These are phyloP conservation scores for Scenedesmus sp. DNA, from an alignment of 163 green algal species.

Conservation along the genomic window DNA sequence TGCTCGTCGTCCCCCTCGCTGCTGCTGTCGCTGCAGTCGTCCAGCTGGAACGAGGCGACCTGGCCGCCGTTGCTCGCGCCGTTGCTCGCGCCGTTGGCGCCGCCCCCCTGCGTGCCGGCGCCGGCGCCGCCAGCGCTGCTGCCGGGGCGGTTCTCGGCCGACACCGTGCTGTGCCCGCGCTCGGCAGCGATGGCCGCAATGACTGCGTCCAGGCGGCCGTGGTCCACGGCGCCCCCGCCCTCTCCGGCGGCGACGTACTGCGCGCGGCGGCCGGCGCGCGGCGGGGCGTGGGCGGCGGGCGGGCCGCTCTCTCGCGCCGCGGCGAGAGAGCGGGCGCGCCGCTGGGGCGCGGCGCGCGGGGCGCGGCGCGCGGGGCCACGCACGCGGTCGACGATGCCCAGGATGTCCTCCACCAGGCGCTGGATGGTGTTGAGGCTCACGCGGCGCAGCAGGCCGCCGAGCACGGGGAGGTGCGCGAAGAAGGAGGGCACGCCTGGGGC, in stretches of 20 bases:
- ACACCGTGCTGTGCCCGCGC: conserved; percentile 23
- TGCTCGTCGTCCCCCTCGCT: background rate
- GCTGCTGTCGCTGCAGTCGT: background rate
- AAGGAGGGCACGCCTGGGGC: conserved; percentile 52
- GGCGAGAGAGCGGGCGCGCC: background rate
- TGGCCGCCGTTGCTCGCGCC: background rate
- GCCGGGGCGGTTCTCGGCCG: background rate
- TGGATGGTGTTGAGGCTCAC: conserved; percentile 54
- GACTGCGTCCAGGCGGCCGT: background rate
- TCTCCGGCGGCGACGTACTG: background rate
- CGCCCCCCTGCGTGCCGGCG: background rate
- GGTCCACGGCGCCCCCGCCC: background rate
- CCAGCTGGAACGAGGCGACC: conserved; percentile 24
- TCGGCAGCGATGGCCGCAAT: conserved; percentile 23
- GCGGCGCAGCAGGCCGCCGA: conserved; percentile 52
- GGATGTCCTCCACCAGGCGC: conserved; percentile 60
- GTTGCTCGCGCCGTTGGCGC: conserved; percentile 2
- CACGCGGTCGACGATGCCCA: conserved; percentile 53
- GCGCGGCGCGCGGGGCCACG: background rate
- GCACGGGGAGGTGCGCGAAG: conserved; percentile 52
- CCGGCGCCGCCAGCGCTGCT: background rate
- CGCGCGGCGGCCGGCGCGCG: background rate
- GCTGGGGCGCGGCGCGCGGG: background rate
- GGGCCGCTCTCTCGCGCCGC: too few relatives aligned
- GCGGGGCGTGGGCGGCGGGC: background rate